Percentiles rank a stretch among this genome's conserved stretches.
Conservation (phyloP, 2,329 filamentous ascomycete species). For the Claviceps digitariae region DNA sequence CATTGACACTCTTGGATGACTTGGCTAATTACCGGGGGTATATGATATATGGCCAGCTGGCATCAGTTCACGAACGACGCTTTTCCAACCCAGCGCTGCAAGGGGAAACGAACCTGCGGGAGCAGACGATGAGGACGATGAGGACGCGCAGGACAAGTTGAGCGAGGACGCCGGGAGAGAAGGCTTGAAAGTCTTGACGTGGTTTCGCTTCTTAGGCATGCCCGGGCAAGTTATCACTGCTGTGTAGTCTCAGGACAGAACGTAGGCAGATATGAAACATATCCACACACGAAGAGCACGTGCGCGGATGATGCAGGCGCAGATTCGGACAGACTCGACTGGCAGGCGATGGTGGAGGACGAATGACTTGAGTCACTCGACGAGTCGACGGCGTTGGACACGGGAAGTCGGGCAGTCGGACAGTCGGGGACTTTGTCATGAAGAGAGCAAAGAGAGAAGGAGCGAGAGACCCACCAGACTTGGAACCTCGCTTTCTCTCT, state of each 20-base stretch:
- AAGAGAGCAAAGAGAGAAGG: background rate
- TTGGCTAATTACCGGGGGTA: constrained; percentile 13
- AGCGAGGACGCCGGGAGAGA: constrained; percentile 37
- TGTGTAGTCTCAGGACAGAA: no score
- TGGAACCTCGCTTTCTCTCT: background rate
- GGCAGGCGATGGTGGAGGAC: background rate
- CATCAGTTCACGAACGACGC: background rate
- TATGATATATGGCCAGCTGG: background rate
- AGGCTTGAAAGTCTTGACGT: constrained; percentile 43
- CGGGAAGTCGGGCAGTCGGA: no score
- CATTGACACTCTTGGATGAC: constrained; percentile 37
- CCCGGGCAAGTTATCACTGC: constrained; percentile 12
- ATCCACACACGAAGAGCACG: background rate
- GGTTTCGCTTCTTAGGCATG: constrained; percentile 53
- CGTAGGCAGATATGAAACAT: background rate
- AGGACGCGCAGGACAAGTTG: background rate
- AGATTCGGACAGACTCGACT: background rate
- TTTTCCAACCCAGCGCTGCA: background rate
- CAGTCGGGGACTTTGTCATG: background rate
- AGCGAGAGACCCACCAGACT: background rate
- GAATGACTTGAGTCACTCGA: background rate
- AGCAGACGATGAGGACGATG: constrained; percentile 9
- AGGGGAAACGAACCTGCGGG: background rate
- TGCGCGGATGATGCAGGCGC: background rate
- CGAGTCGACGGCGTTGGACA: background rate